Conservation (phyloP, 2,329 filamentous ascomycete genomes). For the Pseudocercospora pini-densiflorae region DNA sequence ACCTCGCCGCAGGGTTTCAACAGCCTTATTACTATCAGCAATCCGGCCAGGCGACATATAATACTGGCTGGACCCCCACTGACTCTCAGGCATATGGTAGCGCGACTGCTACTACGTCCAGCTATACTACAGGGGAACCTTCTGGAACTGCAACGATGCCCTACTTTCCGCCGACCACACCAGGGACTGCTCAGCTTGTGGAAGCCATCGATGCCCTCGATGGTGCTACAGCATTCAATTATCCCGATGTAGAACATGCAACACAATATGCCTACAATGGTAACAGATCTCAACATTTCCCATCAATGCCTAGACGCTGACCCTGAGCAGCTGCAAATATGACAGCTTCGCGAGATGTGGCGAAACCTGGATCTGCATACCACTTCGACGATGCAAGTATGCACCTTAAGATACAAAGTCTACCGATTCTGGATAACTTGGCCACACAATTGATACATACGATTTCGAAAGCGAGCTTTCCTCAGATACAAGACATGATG, state of each 20-base stretch:
- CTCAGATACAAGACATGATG: constrained; percentile 62
- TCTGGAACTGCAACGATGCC: constrained; percentile 25
- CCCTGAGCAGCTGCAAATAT: constrained; percentile 13
- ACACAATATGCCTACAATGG: constrained; percentile 23
- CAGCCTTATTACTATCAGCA: constrained; percentile 39
- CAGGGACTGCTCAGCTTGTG: constrained; percentile 9
- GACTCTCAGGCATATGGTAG: constrained; percentile 9
- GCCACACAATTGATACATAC: constrained; percentile 63
- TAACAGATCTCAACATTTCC: constrained; percentile 9
- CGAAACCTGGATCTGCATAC: constrained; percentile 29
- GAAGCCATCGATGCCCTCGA: constrained; percentile 20
- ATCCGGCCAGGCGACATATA: constrained; percentile 30
- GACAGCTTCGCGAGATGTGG: constrained; percentile 17
- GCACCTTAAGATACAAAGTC: constrained; percentile 61
- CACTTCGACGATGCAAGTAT: constrained; percentile 48
- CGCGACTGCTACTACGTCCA: constrained; percentile 18
- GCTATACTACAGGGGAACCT: constrained; percentile 20
- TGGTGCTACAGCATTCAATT: constrained; percentile 15
- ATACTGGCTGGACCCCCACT: constrained; percentile 31
- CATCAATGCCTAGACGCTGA: background rate
- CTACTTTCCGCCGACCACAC: constrained; percentile 25
- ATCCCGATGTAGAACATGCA: constrained; percentile 17
- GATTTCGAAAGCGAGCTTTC: constrained; percentile 60
- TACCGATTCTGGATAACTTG: constrained; percentile 65
- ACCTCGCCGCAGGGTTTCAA: constrained; percentile 33